Evolutionary conservation across 2,329 filamentous ascomycete genomes (phyloP).

Genomic region (Fusarium subtropicale): DNA sequence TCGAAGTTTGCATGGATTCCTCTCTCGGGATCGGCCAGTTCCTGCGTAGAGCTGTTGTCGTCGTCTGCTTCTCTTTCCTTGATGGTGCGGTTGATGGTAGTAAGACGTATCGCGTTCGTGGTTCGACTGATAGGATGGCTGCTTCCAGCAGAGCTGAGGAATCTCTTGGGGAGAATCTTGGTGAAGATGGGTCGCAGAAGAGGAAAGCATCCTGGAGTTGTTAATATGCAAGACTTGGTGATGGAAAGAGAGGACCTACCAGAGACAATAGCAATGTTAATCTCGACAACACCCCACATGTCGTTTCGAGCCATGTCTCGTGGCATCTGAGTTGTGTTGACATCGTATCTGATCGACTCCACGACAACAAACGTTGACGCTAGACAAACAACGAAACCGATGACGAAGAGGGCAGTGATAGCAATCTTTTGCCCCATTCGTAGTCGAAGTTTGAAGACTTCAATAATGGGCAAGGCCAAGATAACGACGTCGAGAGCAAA

Average conservation of each 20-base stretch:
- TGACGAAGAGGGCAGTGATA: constrained; percentile 46
- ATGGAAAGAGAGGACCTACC: background rate
- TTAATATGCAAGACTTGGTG: accelerated
- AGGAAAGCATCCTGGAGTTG: constrained; percentile 31
- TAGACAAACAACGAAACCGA: constrained; percentile 45
- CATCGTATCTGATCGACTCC: constrained; percentile 30
- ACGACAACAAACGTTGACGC: constrained; percentile 36
- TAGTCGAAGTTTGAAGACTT: constrained; percentile 49
- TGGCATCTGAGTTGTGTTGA: constrained; percentile 37
- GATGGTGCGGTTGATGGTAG: constrained; percentile 35
- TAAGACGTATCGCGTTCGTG: constrained; percentile 29
- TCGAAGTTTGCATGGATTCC: constrained; percentile 33
- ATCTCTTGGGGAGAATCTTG: constrained; percentile 37
- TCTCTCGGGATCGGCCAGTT: constrained; percentile 36
- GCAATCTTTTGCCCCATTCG: constrained; percentile 47
- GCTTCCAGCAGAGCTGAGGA: constrained; percentile 40
- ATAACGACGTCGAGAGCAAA: constrained; percentile 51
- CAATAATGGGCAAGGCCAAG: constrained; percentile 47
- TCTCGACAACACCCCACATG: constrained; percentile 39
- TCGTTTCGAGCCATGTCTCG: constrained; percentile 33
- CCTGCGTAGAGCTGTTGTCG: constrained; percentile 42
- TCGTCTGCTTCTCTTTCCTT: constrained; percentile 41
- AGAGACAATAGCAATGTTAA: constrained; percentile 43
- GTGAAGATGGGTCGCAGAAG: constrained; percentile 42
- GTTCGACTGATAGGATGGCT: constrained; percentile 41